Evolutionary conservation across 225 moss, liverwort and hornwort genomes (phyloP).

Genomic region (Takakia lepidozioides): DNA sequence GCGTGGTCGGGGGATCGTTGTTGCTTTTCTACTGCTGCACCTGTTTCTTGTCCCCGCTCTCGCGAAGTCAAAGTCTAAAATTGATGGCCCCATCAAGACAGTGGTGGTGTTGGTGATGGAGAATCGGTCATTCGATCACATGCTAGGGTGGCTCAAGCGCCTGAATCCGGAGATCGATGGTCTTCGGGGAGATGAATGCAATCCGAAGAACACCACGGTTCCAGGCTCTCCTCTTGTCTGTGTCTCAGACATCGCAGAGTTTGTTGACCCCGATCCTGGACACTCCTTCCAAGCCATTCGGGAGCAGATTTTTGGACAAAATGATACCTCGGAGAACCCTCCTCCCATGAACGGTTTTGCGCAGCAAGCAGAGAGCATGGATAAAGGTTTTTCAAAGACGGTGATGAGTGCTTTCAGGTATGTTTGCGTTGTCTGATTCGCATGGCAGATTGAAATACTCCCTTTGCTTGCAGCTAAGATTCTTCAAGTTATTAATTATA

Average conservation of each 20-base stretch:
- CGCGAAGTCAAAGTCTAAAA: slow-evolving; percentile 24
- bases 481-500: too few relatives aligned
- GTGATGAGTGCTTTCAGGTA: slow-evolving; percentile 88
- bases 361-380: slow-evolving; percentile 89
- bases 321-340: slow-evolving; percentile 59
- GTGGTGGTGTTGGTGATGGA: slow-evolving; percentile 61
- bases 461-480: not conserved
- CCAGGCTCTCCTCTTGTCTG: slow-evolving; percentile 42
- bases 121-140: slow-evolving; percentile 68
- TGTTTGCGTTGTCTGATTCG: too few relatives aligned
- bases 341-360: slow-evolving; percentile 98
- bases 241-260: slow-evolving; percentile 51
- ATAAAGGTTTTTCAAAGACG: slow-evolving; percentile 59
- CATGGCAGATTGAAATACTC: too few relatives aligned
- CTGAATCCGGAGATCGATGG: slow-evolving; percentile 58
- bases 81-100: slow-evolving; percentile 59
- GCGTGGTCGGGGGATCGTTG: too few relatives aligned
- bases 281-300: slow-evolving; percentile 61
- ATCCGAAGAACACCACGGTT: slow-evolving; percentile 20
- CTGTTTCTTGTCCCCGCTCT: slow-evolving; percentile 23
- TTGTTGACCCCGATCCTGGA: slow-evolving; percentile 64
- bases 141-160: slow-evolving; percentile 57
- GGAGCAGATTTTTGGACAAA: slow-evolving; percentile 60
- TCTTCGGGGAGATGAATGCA: slow-evolving; percentile 53
- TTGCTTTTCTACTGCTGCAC: slow-evolving; percentile 24